phyloP scores from a whole-genome alignment of 148 eudicot genomes.

The Fagopyrum esculentum region DNA sequence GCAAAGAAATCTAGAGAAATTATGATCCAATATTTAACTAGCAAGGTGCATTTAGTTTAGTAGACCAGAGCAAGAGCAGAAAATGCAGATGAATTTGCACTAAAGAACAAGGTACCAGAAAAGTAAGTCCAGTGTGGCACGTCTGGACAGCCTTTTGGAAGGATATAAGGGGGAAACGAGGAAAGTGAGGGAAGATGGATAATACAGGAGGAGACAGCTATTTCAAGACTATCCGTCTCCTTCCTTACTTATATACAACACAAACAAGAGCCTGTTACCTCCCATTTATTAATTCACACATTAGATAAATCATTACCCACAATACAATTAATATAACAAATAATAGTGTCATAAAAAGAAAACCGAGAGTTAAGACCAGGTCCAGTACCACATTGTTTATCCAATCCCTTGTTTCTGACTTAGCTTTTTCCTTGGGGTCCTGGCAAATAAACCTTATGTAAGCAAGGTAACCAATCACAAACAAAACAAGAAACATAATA shows the following conservation, averaged over 20 bases:
- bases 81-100: not conserved
- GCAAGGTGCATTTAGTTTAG: not conserved
- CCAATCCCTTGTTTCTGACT: conserved; percentile 98
- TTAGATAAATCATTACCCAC: not conserved
- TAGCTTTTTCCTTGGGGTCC: conserved; percentile 98
- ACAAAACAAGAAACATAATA: not conserved
- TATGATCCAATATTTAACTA: not conserved
- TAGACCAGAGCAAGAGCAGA: not conserved
- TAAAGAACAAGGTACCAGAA: not conserved
- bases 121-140: not conserved
- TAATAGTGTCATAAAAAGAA: not conserved
- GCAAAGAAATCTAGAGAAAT: not conserved
- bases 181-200: not conserved
- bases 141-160: not conserved
- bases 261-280: not conserved
- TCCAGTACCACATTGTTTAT: conserved; percentile 80
- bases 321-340: not conserved
- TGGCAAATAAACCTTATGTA: conserved; percentile 16
- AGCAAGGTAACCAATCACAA: not conserved
- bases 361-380: not conserved
- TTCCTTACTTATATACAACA: not conserved
- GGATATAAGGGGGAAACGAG: not conserved
- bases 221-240: not conserved
- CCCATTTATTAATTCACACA: not conserved
- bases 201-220: not conserved